Percentiles rank a stretch among this genome's conserved stretches.
Conservation (phyloP, 2,329 filamentous ascomycete species). For the Paecilomyces sp. region DNA sequence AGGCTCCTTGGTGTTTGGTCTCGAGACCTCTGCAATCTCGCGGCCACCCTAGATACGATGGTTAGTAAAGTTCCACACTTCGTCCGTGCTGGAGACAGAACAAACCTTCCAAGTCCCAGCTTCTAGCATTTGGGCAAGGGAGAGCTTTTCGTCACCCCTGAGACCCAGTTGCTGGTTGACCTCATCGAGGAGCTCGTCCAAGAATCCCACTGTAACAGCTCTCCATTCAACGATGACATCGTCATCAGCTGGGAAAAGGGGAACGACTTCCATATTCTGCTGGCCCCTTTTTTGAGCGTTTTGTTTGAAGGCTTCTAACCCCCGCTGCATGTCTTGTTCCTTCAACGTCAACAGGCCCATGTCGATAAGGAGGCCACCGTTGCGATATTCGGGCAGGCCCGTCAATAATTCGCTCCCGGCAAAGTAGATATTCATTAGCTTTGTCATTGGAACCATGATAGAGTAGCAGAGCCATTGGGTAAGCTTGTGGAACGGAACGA, state of each 20-base stretch:
- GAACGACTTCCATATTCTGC: conserved; percentile 66
- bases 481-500: conserved; percentile 86
- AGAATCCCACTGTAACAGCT: conserved; percentile 65
- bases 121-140: conserved; percentile 81
- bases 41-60: conserved; percentile 63
- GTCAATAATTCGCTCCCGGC: conserved; percentile 75
- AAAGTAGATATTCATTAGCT: conserved; percentile 71
- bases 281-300: conserved; percentile 67
- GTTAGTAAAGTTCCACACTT: conserved; percentile 12
- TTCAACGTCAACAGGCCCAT: conserved; percentile 75
- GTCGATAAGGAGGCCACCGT: conserved; percentile 67
- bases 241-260: conserved; percentile 65
- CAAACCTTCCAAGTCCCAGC: conserved; percentile 96
- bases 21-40: conserved; percentile 89
- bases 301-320: conserved; percentile 60
- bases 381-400: conserved; percentile 62
- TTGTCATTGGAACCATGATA: conserved; percentile 84
- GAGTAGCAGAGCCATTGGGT: conserved; percentile 89
- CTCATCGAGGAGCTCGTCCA: conserved; percentile 63
- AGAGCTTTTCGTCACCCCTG: conserved; percentile 62
- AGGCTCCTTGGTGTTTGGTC: conserved; percentile 92
- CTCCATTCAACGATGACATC: conserved; percentile 77
- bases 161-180: conserved; percentile 64
- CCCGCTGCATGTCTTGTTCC: conserved; percentile 59
- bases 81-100: background rate